Evolutionary conservation across 306 rosid genomes (phyloP).

Genomic region (Canavalia gladiata): DNA sequence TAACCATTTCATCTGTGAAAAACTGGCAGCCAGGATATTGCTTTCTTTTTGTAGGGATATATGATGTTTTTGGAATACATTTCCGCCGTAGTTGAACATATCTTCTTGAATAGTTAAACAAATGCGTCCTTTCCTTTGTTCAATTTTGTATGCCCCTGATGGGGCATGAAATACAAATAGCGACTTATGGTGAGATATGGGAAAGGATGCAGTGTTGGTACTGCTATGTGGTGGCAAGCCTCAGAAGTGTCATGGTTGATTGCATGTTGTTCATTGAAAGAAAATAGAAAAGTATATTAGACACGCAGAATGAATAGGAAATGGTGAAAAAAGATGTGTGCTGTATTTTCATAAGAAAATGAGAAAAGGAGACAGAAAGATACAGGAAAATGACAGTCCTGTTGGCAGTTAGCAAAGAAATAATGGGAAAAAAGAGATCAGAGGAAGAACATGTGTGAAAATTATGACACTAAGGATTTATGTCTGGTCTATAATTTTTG

Average conservation of each 20-base stretch:
- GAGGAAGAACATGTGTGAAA: neutral
- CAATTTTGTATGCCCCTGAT: neutral
- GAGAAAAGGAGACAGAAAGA: neutral
- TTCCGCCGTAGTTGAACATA: neutral
- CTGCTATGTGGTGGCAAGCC: neutral
- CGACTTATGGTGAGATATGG: neutral
- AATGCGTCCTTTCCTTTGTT: slow-evolving; percentile 7
- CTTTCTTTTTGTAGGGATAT: slow-evolving; percentile 16
- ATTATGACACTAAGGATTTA: neutral
- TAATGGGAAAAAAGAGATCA: neutral
- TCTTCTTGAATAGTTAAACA: neutral
- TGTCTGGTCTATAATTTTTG: neutral
- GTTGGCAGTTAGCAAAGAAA: slow-evolving; percentile 6
- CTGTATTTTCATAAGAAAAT: neutral
- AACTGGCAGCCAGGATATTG: neutral
- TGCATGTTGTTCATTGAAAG: slow-evolving; percentile 5
- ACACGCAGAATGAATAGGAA: neutral
- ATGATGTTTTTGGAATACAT: neutral
- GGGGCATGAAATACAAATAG: neutral
- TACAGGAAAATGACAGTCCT: neutral
- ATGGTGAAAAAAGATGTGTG: neutral
- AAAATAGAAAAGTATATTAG: neutral
- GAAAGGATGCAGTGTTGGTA: slow-evolving; percentile 15
- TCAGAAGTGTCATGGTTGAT: slow-evolving; percentile 2
- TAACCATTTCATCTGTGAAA: neutral